Evolutionary conservation across 352 stramenopile genomes (phyloP), one percentile per base, ranked within the genome.

Genomic region (Pythium biforme): DNA sequence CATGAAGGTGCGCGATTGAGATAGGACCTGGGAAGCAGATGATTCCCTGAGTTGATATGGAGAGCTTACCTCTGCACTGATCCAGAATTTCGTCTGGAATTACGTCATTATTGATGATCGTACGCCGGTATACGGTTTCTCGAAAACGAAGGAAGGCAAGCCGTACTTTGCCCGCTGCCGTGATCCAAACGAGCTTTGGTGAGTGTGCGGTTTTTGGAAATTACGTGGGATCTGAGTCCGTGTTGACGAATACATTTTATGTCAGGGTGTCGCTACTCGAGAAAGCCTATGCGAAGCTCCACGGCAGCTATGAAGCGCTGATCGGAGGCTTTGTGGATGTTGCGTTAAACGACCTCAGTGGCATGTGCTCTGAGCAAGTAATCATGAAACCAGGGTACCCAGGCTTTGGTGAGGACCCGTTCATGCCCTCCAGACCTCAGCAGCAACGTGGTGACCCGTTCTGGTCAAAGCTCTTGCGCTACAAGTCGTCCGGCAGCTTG

Each of bases 241-340:
- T 53, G n/a, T n/a, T n/a, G n/a, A n/a, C n/a, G n/a, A n/a, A n/a
- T n/a, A n/a, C n/a, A n/a, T n/a, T n/a, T n/a, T n/a, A n/a, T n/a
- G n/a, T n/a, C 43, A 49, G 90, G 90, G 90, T 97, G 3, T 74
- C 86, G 1, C 48, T 97, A 10, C 53, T 97, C 0, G 90, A 97
- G 62, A 98, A 98, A 53, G 92, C 91, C 2, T 98, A 97, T 55
- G 92, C 92, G 6, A 98, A 98, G 64, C 74, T 98, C 3, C 81
- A 97, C 54, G 88, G 88, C 17, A 92, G 76, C 55, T 98, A 97
- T 52, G 89, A 96, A 53, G 62, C 79, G 0, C 67, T 97, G 9
- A 96, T 96, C 49, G 90, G 92, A 29, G 92, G 92, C 15, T 97
- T 95, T 41, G 76, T 97, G 9, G 89, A 97, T 57, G 88, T 93